Conservation (phyloP, 2,329 filamentous ascomycete genomes). For the Colletotrichum theobromicola region DNA sequence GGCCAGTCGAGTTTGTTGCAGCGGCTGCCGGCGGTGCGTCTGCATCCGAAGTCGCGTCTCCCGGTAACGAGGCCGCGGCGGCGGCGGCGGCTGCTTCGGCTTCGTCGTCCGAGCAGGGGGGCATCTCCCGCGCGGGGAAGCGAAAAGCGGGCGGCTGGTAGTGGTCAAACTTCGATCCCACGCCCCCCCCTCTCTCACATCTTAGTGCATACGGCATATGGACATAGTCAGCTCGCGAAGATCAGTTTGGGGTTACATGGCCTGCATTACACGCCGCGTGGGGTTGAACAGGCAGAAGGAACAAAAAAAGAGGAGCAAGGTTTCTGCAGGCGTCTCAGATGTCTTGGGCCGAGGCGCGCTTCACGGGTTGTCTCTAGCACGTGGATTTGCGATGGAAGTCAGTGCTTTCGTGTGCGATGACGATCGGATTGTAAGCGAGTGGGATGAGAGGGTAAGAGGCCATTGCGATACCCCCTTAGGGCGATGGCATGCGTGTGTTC, state of each 20-base stretch:
- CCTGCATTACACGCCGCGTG: background rate
- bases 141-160: constrained; percentile 31
- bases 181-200: background rate
- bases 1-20: constrained; percentile 56
- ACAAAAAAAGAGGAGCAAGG: background rate
- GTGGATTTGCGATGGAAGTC: background rate
- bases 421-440: background rate
- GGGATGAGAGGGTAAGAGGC: background rate
- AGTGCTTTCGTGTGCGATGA: background rate
- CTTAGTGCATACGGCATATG: background rate
- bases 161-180: background rate
- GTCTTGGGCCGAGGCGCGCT: constrained; percentile 2
- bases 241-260: background rate
- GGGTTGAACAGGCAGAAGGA: background rate
- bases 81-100: background rate
- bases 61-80: constrained; percentile 11
- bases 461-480: background rate
- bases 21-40: constrained; percentile 21
- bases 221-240: background rate
- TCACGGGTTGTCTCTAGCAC: background rate
- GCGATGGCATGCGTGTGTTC: background rate
- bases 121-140: constrained; percentile 33
- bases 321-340: constrained; percentile 11
- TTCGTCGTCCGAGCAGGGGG: constrained; percentile 23
- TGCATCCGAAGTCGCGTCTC: background rate